phyloP scores from a whole-genome alignment of 2,329 filamentous ascomycete species.

The Cryphonectria naterciae region DNA sequence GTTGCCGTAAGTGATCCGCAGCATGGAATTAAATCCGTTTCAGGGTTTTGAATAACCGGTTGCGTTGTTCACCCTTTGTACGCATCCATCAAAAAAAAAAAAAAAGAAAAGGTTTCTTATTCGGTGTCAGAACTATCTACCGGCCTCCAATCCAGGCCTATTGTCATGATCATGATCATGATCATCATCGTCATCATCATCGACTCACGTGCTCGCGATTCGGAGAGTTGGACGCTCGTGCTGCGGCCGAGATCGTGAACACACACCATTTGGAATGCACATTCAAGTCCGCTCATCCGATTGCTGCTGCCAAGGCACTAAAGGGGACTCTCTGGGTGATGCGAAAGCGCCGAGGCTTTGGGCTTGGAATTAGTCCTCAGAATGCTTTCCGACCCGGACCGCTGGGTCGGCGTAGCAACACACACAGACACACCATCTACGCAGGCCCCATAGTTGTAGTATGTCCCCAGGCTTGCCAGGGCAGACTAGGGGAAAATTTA shows the following conservation, averaged over 20 bases:
- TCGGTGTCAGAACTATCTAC: not conserved
- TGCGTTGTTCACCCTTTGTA: not conserved
- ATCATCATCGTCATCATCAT: not conserved
- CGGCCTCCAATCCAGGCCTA: not conserved
- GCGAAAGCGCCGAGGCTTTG: not conserved
- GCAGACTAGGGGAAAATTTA: not conserved
- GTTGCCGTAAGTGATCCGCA: not conserved
- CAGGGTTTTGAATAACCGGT: not conserved
- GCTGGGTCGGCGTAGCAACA: not conserved
- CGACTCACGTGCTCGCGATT: not conserved
- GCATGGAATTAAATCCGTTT: not conserved
- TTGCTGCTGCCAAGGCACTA: not conserved
- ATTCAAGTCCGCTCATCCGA: not conserved
- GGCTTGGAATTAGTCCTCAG: not conserved
- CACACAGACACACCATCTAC: not conserved
- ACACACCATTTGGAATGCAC: not conserved
- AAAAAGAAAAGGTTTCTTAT: too few relatives aligned
- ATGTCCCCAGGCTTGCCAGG: not conserved
- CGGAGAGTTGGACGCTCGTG: not conserved
- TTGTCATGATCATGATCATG: too few relatives aligned
- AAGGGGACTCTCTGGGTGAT: not conserved
- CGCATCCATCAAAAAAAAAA: too few relatives aligned
- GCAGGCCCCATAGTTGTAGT: too few relatives aligned
- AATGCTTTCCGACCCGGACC: slow-evolving; percentile 2
- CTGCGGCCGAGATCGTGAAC: not conserved